phyloP scores from a whole-genome alignment of 495 filamentous ascomycete genomes.

The Lophium mytilinum region DNA sequence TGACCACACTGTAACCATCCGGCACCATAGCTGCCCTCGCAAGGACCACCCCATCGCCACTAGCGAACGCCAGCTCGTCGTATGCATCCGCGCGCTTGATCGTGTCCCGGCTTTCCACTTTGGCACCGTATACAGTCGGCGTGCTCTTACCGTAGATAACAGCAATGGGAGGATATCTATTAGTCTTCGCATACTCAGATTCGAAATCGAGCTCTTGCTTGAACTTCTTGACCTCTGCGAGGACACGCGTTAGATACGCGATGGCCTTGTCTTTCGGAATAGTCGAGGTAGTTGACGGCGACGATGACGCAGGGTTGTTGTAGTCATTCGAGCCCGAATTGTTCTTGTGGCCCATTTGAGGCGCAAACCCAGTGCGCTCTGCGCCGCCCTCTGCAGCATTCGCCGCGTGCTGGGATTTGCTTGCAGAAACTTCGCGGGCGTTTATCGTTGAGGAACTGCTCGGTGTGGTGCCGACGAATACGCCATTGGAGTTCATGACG shows the following conservation, averaged over 20 bases:
- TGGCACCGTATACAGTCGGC: conserved; percentile 75
- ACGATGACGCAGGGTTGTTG: conserved; percentile 21
- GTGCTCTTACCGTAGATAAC: conserved; percentile 84
- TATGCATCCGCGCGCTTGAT: conserved; percentile 75
- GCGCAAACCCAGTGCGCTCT: conserved; percentile 2
- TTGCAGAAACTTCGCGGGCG: neutral
- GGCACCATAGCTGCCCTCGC: conserved; percentile 82
- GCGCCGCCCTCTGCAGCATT: conserved; percentile 4
- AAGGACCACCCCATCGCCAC: conserved; percentile 84
- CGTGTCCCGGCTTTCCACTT: conserved; percentile 55
- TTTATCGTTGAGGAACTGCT: neutral
- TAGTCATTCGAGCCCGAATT: conserved; percentile 31
- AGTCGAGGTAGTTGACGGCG: conserved; percentile 37
- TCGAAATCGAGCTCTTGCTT: conserved; percentile 60
- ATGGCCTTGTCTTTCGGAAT: conserved; percentile 48
- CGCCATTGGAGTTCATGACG: too few species aligned
- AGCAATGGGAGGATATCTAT: conserved; percentile 71
- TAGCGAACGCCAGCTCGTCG: conserved; percentile 78
- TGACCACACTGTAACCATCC: conserved; percentile 60
- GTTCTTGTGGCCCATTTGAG: conserved; percentile 19
- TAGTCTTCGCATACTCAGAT: conserved; percentile 48
- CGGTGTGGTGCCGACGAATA: neutral
- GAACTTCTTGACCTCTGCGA: conserved; percentile 63
- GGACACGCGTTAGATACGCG: conserved; percentile 68
- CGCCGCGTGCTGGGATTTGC: neutral